Evolutionary conservation across 2,329 filamentous ascomycete genomes (phyloP).

Genomic region (Colletotrichum agaves): DNA sequence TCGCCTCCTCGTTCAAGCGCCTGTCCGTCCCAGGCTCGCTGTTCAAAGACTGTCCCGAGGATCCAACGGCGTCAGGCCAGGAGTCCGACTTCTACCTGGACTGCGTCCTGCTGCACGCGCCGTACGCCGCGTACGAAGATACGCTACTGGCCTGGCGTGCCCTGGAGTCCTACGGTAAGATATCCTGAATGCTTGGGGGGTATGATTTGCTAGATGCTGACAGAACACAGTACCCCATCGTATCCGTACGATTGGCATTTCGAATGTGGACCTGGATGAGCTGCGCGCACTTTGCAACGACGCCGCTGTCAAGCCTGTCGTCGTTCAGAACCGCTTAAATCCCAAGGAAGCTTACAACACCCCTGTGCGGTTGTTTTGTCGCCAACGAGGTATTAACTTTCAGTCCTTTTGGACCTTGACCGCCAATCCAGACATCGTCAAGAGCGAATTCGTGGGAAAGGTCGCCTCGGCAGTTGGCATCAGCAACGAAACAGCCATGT

Average conservation of each 20-base stretch:
- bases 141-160: slow-evolving; percentile 74
- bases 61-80: neutral
- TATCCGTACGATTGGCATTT: slow-evolving; percentile 78
- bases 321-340: slow-evolving; percentile 84
- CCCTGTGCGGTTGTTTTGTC: slow-evolving; percentile 64
- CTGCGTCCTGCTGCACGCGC: slow-evolving; percentile 79
- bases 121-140: slow-evolving; percentile 54
- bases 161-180: slow-evolving; percentile 65
- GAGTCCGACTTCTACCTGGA: slow-evolving; percentile 65
- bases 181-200: too few species aligned
- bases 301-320: slow-evolving; percentile 56
- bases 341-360: slow-evolving; percentile 68
- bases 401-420: slow-evolving; percentile 67
- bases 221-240: slow-evolving; percentile 60
- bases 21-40: slow-evolving; percentile 55
- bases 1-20: slow-evolving; percentile 73
- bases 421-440: slow-evolving; percentile 55
- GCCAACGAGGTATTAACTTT: slow-evolving; percentile 54
- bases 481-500: slow-evolving; percentile 54
- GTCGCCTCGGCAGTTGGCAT: slow-evolving; percentile 58
- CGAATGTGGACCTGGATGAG: slow-evolving; percentile 72
- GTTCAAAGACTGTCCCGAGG: slow-evolving; percentile 3
- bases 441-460: slow-evolving; percentile 56
- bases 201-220: too few species aligned
- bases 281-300: slow-evolving; percentile 63